Evolutionary conservation across 179 eudicot species (phyloP), one percentile per base, ranked within the genome.

Genomic region (Gypsophila paniculata): DNA sequence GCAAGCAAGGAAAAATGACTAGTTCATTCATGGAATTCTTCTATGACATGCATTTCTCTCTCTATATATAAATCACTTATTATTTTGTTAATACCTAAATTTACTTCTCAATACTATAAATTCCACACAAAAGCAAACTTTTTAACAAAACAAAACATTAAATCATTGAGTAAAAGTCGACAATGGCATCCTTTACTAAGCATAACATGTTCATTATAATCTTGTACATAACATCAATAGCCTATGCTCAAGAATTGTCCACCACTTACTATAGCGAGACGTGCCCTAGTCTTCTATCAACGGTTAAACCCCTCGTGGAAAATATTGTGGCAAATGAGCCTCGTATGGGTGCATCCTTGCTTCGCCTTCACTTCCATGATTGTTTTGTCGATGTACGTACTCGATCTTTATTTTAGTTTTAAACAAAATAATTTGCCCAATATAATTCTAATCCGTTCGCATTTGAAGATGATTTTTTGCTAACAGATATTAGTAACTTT

Each of bases 281-380:
- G 6, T 64, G 68, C 51, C 68, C 68, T 38, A 19, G 18, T 64
- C 25, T 64, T 39, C 10, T 15, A 39, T n/a, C 68, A 36, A 64
- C 68, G 11, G 68, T 39, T 18, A 7, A 6, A 9, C 8, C 29
- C 9, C 18, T 64, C 15, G 26, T 64, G 25, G 2, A 18, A 10
- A 44, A 36, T 64, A 19, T 64, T n/a, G 51, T 64, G 7, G 68
- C 26, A 64, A 18, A 18, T 38, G 68, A 64, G 13, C 68, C 68
- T 26, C 51, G 68, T n/a, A 64, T 64, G 68, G 68, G 68, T 8
- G 68, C 66, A 18, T 34, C 66, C 22, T 62, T 62, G 23, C 66
- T 62, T 59, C 63, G 63, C 63, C 63, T 59, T 26, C 63, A 59
- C n/a, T 59, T 59, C 63, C 63, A 59, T 59, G 66, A 62, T 34